phyloP scores from a whole-genome alignment of 108 stramenopile genomes.

The Cyclotella sp. region DNA sequence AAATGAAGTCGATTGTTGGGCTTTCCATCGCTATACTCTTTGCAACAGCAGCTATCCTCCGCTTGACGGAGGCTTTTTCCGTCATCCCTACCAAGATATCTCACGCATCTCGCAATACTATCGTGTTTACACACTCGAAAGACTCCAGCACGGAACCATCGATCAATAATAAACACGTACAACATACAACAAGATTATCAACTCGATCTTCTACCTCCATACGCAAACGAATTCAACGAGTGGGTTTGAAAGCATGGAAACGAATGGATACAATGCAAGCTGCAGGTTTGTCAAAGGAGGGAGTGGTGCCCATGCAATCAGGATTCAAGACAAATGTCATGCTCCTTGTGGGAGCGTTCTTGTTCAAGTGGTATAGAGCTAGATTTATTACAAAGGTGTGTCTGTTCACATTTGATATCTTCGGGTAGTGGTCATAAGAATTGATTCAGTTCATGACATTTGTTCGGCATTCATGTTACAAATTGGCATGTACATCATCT shows the following conservation, averaged over 20 bases:
- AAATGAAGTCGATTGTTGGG: too few relatives aligned
- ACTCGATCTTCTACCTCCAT: not conserved
- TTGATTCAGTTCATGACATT: not conserved
- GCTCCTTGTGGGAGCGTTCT: slow-evolving; percentile 66
- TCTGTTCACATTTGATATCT: not conserved
- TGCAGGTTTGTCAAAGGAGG: slow-evolving; percentile 43
- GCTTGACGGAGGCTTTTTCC: too few relatives aligned
- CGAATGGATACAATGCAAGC: slow-evolving; percentile 53
- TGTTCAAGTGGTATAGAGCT: slow-evolving; percentile 86
- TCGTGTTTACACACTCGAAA: too few relatives aligned
- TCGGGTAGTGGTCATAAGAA: slow-evolving; percentile 6
- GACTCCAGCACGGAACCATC: not conserved
- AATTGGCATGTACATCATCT: too few relatives aligned
- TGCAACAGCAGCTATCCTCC: too few relatives aligned
- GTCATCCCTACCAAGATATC: too few relatives aligned
- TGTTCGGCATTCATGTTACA: too few relatives aligned
- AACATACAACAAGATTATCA: not conserved
- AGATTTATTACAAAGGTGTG: slow-evolving; percentile 78
- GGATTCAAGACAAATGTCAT: slow-evolving; percentile 53
- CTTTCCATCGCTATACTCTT: too few relatives aligned
- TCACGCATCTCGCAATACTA: too few relatives aligned
- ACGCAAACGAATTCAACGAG: slow-evolving; percentile 20
- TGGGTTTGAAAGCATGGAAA: slow-evolving; percentile 22
- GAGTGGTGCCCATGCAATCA: slow-evolving; percentile 35
- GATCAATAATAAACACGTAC: too few relatives aligned